Evolutionary conservation across 257 asterid species (phyloP).

Genomic region (Dorcoceras hygrometricum): DNA sequence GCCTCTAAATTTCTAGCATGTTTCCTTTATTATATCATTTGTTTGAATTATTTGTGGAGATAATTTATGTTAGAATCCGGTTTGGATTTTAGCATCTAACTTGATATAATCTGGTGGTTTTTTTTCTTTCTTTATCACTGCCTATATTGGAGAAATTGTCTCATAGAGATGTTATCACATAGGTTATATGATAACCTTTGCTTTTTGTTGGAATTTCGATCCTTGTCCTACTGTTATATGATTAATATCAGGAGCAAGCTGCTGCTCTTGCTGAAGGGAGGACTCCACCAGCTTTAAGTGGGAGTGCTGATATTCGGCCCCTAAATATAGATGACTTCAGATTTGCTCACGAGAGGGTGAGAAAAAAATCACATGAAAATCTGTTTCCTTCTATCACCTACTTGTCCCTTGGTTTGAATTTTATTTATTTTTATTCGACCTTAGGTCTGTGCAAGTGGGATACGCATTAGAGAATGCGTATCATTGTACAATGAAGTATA

Average conservation of each 20-base stretch:
- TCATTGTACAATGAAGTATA: not conserved
- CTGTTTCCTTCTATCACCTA: not conserved
- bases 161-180: not conserved
- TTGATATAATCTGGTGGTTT: not conserved
- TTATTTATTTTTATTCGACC: conserved; percentile 1
- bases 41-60: not conserved
- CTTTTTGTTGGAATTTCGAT: not conserved
- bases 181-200: not conserved
- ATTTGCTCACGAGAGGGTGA: conserved; percentile 21
- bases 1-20: not conserved
- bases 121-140: not conserved
- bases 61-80: not conserved
- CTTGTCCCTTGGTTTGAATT: not conserved
- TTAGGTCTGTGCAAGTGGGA: conserved; percentile 54
- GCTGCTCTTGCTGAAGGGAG: not conserved
- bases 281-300: not conserved
- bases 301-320: conserved; percentile 17
- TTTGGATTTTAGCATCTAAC: not conserved
- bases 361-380: not conserved
- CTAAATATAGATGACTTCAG: conserved; percentile 27
- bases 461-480: not conserved
- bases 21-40: not conserved
- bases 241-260: not conserved
- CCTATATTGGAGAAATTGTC: not conserved
- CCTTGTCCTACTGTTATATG: not conserved